Evolutionary conservation across 2,329 filamentous ascomycete species (phyloP).

Genomic region (Phyllosticta capitalensis): DNA sequence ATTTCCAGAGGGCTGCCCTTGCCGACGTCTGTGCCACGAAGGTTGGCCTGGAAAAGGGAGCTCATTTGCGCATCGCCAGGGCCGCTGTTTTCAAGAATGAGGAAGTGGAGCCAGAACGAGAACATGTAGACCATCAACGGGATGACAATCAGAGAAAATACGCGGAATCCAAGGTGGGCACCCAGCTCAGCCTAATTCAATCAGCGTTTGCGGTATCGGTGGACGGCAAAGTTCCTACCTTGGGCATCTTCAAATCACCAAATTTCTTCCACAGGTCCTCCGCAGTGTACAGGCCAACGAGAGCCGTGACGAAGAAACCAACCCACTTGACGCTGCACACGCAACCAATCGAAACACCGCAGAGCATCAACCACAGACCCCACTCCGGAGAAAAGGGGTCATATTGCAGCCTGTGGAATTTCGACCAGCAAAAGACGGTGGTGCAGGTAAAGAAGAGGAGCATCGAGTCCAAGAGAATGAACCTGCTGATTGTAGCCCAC

Average conservation of each 20-base stretch:
- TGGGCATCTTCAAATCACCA: slow-evolving; percentile 83
- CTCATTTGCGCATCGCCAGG: slow-evolving; percentile 99
- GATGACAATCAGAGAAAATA: slow-evolving; percentile 79
- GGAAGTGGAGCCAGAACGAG: slow-evolving; percentile 90
- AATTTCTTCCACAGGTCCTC: slow-evolving; percentile 99
- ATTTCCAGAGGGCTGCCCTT: slow-evolving; percentile 91
- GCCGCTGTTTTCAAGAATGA: slow-evolving; percentile 84
- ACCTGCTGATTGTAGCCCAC: slow-evolving; percentile 96
- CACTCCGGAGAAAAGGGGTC: slow-evolving; percentile 84
- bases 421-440: slow-evolving; percentile 93
- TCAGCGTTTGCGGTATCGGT: slow-evolving; percentile 13
- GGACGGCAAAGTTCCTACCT: slow-evolving; percentile 41
- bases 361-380: slow-evolving; percentile 91
- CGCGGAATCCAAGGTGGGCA: slow-evolving; percentile 69
- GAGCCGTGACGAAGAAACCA: slow-evolving; percentile 86
- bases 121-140: slow-evolving; percentile 89
- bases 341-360: slow-evolving; percentile 90
- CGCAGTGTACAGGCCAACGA: slow-evolving; percentile 90
- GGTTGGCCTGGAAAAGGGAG: slow-evolving; percentile 95
- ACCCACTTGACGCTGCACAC: slow-evolving; percentile 99
- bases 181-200: slow-evolving; percentile 50
- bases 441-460: slow-evolving; percentile 97
- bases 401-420: slow-evolving; percentile 82
- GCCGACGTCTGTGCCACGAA: slow-evolving; percentile 86
- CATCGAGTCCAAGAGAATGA: slow-evolving; percentile 98